Conservation (phyloP, 2,329 filamentous ascomycete species). For the Pseudocercospora crystallina region DNA sequence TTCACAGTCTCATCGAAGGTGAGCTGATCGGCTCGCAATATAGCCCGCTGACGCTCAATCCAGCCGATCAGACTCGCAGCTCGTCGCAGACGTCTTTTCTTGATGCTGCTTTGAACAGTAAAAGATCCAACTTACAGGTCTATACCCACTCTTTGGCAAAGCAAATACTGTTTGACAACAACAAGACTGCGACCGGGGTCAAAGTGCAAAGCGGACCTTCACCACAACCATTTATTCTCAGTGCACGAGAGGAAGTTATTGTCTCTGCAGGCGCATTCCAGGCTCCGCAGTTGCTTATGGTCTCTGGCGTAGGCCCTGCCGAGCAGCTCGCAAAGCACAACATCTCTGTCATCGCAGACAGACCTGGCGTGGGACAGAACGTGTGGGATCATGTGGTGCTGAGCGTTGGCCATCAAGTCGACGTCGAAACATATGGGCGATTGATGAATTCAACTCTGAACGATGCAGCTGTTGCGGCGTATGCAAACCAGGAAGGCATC, state of each 20-base stretch:
- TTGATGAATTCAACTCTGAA: too few species aligned
- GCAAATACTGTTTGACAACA: conserved; percentile 6
- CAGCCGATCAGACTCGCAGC: conserved; percentile 16
- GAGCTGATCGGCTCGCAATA: conserved; percentile 12
- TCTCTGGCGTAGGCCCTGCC: conserved; percentile 24
- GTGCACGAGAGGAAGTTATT: conserved; percentile 44
- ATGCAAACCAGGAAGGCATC: not conserved
- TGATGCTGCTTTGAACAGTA: not conserved
- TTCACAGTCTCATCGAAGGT: too few species aligned
- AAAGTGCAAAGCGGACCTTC: conserved; percentile 11
- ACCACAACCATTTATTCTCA: conserved; percentile 3
- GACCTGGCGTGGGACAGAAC: conserved; percentile 19
- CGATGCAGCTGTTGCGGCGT: too few species aligned
- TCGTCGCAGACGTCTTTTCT: conserved; percentile 10
- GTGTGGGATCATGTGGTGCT: conserved; percentile 17
- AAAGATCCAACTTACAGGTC: conserved; percentile 11
- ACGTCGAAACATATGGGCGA: not conserved
- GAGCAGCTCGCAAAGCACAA: conserved; percentile 11
- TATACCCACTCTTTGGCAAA: conserved; percentile 22
- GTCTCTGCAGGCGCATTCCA: conserved; percentile 46
- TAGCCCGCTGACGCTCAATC: conserved; percentile 11
- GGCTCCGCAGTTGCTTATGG: conserved; percentile 39
- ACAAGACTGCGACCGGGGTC: conserved; percentile 30
- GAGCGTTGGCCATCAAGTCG: conserved; percentile 6
- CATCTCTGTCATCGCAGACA: conserved; percentile 18